These are phyloP conservation scores for Hanseniaspora uvarum DNA, from an alignment of 1,139 yeast species.

Conservation along the genomic window DNA sequence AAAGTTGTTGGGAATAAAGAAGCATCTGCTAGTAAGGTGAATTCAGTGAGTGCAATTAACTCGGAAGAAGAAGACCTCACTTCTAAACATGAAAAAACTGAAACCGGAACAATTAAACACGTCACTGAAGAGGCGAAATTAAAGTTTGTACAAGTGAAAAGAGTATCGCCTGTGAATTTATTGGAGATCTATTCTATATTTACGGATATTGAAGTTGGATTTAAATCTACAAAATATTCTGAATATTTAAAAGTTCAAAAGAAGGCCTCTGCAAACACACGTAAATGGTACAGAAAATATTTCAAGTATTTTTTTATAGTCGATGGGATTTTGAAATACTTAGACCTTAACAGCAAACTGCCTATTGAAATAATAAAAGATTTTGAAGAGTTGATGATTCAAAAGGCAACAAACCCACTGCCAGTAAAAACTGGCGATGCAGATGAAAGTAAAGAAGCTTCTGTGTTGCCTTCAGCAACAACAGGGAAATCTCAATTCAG, in stretches of 20 bases:
- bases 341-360: slow-evolving; percentile 7
- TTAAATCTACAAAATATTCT: slow-evolving; percentile 8
- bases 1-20: not conserved
- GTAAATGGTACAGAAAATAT: slow-evolving; percentile 16
- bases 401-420: slow-evolving; percentile 3
- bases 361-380: slow-evolving; percentile 13
- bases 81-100: not conserved
- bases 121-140: slow-evolving; percentile 3
- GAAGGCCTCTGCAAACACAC: slow-evolving; percentile 12
- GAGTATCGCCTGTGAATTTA: slow-evolving; percentile 11
- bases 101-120: slow-evolving; percentile 10
- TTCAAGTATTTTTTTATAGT: slow-evolving; percentile 12
- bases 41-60: not conserved
- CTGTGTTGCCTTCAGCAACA: not conserved
- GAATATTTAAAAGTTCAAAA: slow-evolving; percentile 3
- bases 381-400: slow-evolving; percentile 15
- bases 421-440: not conserved
- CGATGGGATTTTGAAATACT: slow-evolving; percentile 9
- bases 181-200: slow-evolving; percentile 8
- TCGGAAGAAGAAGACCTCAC: not conserved
- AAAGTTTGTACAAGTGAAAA: slow-evolving; percentile 2
- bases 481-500: slow-evolving; percentile 5
- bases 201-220: slow-evolving; percentile 2
- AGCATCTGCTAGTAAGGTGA: not conserved
- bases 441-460: not conserved